Evolutionary conservation across 495 filamentous ascomycete species (phyloP).

Genomic region (Diplogelasinospora grovesii): DNA sequence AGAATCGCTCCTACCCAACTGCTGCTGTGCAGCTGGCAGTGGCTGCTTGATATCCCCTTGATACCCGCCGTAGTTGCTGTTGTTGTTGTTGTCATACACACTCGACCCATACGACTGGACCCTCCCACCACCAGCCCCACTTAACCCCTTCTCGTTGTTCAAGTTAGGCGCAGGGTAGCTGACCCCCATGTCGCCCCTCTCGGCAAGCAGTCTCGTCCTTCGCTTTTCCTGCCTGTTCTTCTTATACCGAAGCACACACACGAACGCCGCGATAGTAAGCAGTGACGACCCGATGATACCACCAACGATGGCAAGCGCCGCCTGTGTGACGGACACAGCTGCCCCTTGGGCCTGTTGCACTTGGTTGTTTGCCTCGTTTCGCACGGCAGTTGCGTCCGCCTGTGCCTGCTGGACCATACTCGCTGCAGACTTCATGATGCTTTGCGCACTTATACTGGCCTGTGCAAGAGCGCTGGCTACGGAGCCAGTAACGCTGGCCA

Average conservation of each 20-base stretch:
- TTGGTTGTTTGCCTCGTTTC: conserved; percentile 23
- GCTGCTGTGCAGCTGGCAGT: not conserved
- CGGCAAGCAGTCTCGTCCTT: not conserved
- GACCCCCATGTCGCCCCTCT: conserved; percentile 2
- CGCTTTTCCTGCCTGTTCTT: conserved; percentile 15
- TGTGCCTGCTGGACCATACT: conserved; percentile 30
- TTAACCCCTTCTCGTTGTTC: conserved; percentile 1
- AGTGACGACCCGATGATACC: conserved; percentile 36
- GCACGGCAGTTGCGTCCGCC: conserved; percentile 24
- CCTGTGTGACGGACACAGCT: conserved; percentile 29
- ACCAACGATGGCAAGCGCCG: conserved; percentile 35
- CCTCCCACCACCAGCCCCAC: not conserved
- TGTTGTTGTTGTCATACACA: conserved; percentile 7
- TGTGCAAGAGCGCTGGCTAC: conserved; percentile 27
- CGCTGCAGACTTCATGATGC: conserved; percentile 23
- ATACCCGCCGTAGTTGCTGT: conserved; percentile 8
- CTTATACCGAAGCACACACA: conserved; percentile 27
- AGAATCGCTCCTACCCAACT: conserved; percentile 15
- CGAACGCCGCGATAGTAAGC: conserved; percentile 26
- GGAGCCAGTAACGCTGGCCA: conserved; percentile 18
- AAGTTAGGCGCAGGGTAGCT: conserved; percentile 10
- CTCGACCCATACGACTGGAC: no score
- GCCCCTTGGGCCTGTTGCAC: conserved; percentile 26
- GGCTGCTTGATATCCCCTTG: conserved; percentile 13
- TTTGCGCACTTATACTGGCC: conserved; percentile 26